Evolutionary conservation across 768 basidiomycete species (phyloP), one percentile per base, ranked within the genome.

Genomic region (Butyriboletus loyo): DNA sequence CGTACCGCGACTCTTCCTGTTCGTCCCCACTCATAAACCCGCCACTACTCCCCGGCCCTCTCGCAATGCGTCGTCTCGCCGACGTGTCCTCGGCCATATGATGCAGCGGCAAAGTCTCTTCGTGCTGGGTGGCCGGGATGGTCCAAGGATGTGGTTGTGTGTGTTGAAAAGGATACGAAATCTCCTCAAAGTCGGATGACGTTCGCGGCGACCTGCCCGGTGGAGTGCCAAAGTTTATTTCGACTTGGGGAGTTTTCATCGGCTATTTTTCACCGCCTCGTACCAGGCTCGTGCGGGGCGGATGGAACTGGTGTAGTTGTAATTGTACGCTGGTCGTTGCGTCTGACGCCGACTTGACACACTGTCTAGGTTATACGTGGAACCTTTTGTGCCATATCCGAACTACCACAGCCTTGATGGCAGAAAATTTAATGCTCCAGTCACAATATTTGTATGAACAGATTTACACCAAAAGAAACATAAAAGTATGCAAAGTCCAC

Each of bases 141-240:
- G 70, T 35, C 71, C 71, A 67, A 49, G 55, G 40, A 45, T 53
- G 66, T 53, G 56, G 53, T 47, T 57, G 65, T 14, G 58, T 45
- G 58, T 71, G 61, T 58, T 62, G 71, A 24, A 72, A 61, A 35
- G 87, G 86, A 55, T 89, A 81, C 14, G 77, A 67, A 54, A 88
- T 73, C 65, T 89, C 78, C 70, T 89, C 86, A 69, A 87, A 89
- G 59, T 89, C 87, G 59, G 80, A 81, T 50, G 83, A 83, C 45
- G 79, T 74, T 63, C 75, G 75, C 39, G 75, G 68, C 39, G 77
- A 70, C 49, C 71, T 70, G 62, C 79, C 77, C 58, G 76, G 74
- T 54, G 78, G 76, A 55, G 80, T 72, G 66, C 83, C 85, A 70
- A 91, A 80, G 66, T 88, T 83, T 57, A 91, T 77, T 63, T 84